Conservation (phyloP, 495 filamentous ascomycete genomes). For the Talaromyces thailandensis region DNA sequence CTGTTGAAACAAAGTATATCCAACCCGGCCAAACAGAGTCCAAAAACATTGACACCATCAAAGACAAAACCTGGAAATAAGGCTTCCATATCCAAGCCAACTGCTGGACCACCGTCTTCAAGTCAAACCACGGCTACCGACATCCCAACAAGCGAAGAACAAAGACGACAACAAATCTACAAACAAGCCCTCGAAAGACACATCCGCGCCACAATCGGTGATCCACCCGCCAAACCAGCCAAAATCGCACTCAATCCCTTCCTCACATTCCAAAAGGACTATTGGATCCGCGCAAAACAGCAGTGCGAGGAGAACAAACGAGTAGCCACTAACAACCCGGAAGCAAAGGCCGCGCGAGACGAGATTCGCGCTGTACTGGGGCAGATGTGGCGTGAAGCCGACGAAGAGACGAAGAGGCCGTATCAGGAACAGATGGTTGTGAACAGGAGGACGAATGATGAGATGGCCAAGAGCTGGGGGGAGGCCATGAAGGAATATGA, state of each 20-base stretch:
- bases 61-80: not conserved
- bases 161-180: conserved; percentile 41
- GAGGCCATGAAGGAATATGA: conserved; percentile 61
- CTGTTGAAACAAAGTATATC: not conserved
- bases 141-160: not conserved
- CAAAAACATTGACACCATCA: not conserved
- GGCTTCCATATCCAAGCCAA: conserved; percentile 8
- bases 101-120: conserved; percentile 17
- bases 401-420: conserved; percentile 57
- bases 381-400: conserved; percentile 78
- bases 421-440: conserved; percentile 64
- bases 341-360: conserved; percentile 56
- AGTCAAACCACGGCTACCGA: conserved; percentile 40
- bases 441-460: conserved; percentile 54
- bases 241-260: conserved; percentile 66
- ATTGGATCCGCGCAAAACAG: conserved; percentile 65
- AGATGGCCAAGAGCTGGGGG: conserved; percentile 48
- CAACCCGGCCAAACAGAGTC: not conserved
- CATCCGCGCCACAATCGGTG: conserved; percentile 61
- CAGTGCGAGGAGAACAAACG: conserved; percentile 61
- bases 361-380: conserved; percentile 76
- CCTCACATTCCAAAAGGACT: conserved; percentile 61
- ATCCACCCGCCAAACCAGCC: conserved; percentile 59
- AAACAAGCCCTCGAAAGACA: conserved; percentile 64
- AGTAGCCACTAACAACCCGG: conserved; percentile 53